Base-by-base conservation (phyloP, 495 filamentous ascomycete species). In the Penicillium angulare region DNA sequence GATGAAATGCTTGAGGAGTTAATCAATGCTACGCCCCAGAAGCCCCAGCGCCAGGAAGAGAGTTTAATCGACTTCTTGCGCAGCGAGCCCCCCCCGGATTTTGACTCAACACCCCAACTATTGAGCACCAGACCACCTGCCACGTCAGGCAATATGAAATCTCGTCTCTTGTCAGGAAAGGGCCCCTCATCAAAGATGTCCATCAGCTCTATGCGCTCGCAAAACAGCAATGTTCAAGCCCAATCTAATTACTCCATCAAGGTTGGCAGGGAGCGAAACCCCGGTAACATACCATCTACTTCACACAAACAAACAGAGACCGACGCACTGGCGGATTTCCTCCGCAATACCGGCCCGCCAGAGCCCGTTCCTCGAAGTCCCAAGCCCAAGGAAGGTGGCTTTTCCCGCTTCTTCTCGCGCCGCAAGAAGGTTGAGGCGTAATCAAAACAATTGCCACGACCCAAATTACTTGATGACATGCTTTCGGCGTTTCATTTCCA, bases 31-130 rank as follows among this genome's bases (percentile, higher is more conserved):
- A 76, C 76, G 35, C 66, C 70, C 17, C 63, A 65, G n/a, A 76
- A 76, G 35, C 66, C 70, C 17, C 63, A 65, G n/a, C 72, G 75
- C 6, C 63, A 79, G 43, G 80, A 85, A 49, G 82, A 85, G 64
- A 90, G 87, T 59, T 65, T 97, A 40, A 81, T 89, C 26, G 95
- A 99, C 57, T 99, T 99, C 74, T 74, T 99, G 45, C 82, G 80
- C 43, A 91, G 80, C 56, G 85, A 81, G n/a, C 81, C 88, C 16
- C 93, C 92, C 12, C 90, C 93, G 2, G 34, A 69, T 78, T 13
- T 69, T 71, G 52, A 74, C 69, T 21, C 60, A 65, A 7, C 72
- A 76, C 75, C 78, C 20, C 73, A 62, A 44, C 70, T 70, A 12
- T 60, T 73, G 18, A 42, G 47, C 23, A 29, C 61, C 39, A 54